These are phyloP conservation scores for Sporothrix brasiliensis DNA, from an alignment of 2,329 filamentous ascomycete species.

Conservation along the genomic window DNA sequence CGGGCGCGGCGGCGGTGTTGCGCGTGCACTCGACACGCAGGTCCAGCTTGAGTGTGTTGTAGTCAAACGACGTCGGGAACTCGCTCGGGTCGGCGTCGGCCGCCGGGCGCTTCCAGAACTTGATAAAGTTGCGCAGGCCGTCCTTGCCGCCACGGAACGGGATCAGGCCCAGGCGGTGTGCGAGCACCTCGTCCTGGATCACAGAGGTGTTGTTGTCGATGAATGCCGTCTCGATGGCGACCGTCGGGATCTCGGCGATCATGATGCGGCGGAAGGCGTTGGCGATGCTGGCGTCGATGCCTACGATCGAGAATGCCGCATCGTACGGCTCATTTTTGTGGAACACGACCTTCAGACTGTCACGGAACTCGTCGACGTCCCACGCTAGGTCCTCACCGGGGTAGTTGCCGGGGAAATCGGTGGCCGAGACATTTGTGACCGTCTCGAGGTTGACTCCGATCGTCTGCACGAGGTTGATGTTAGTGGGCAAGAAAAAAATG, in stretches of 20 bases:
- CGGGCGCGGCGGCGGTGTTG: conserved; percentile 70
- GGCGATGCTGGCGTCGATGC: conserved; percentile 87
- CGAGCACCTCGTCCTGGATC: conserved; percentile 95
- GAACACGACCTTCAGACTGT: conserved; percentile 64
- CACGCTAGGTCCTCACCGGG: conserved; percentile 73
- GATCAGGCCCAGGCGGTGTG: conserved; percentile 85
- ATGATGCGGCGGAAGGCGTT: conserved; percentile 98
- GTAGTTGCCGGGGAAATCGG: conserved; percentile 89
- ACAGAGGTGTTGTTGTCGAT: conserved; percentile 96
- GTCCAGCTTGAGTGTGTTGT: conserved; percentile 81
- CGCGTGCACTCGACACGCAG: conserved; percentile 79
- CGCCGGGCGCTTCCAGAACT: conserved; percentile 74
- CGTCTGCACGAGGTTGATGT: conserved; percentile 56
- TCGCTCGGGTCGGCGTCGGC: conserved; percentile 57
- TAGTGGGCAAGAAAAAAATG: neutral
- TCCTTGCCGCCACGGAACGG: conserved; percentile 80
- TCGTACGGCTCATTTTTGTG: conserved; percentile 79
- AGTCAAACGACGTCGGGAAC: conserved; percentile 66
- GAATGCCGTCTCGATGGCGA: conserved; percentile 93
- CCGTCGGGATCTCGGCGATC: conserved; percentile 88
- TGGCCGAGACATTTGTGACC: conserved; percentile 84
- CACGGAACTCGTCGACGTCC: conserved; percentile 51
- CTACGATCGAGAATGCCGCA: conserved; percentile 86
- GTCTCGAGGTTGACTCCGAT: conserved; percentile 88
- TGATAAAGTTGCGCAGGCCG: conserved; percentile 75